Conservation (phyloP, 345 rosid genomes). For the Mangifera indica region DNA sequence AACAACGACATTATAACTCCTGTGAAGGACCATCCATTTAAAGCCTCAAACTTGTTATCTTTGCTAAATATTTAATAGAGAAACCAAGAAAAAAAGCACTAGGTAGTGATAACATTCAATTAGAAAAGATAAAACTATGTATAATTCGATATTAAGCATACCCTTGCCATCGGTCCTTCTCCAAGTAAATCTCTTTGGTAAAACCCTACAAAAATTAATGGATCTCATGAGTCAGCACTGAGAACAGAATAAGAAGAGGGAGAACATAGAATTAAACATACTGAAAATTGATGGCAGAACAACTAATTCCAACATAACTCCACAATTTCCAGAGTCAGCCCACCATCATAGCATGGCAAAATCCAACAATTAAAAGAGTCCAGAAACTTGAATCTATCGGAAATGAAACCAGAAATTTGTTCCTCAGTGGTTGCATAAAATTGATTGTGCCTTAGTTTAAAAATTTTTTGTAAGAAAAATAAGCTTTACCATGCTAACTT, state of each 20-base stretch:
- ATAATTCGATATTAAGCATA: conserved; percentile 36
- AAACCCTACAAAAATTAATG: conserved; percentile 63
- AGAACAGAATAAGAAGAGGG: background rate
- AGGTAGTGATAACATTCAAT: background rate
- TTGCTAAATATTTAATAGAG: background rate
- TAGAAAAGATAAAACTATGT: background rate
- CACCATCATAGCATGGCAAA: background rate
- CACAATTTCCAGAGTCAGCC: background rate
- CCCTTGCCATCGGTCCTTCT: conserved; percentile 98
- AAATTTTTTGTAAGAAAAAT: background rate
- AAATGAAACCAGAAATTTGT: background rate
- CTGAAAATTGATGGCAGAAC: background rate
- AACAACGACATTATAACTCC: background rate
- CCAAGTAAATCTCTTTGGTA: conserved; percentile 97
- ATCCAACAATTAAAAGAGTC: background rate
- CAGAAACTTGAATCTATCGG: background rate
- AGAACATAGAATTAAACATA: background rate
- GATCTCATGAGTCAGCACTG: conserved; percentile 6
- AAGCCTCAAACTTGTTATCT: background rate
- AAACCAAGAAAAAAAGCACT: background rate
- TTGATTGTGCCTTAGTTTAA: background rate
- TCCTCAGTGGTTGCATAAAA: background rate
- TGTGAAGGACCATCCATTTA: background rate
- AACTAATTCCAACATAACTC: conserved; percentile 1
- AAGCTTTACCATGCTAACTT: background rate